Evolutionary conservation across 2,329 filamentous ascomycete species (phyloP), one percentile per base, ranked within the genome.

Genomic region (Ceratocystiopsis brevicomis): DNA sequence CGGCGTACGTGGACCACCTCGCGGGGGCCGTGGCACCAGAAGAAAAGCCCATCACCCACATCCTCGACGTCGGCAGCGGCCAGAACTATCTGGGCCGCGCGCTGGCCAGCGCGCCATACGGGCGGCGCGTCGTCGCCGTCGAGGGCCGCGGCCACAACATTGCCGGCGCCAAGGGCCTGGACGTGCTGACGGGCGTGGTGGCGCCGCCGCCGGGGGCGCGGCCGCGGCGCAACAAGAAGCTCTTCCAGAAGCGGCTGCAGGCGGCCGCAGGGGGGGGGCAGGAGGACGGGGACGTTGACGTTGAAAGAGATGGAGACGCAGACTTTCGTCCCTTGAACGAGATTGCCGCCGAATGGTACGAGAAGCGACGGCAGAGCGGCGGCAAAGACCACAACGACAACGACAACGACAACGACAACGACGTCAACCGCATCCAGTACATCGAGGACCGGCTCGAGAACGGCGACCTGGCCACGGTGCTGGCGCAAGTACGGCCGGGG

Each of bases 81-180:
- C 88, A 96, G 58, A 96, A 95, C 56, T 98, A 98, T 55, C 75
- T 98, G 4, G 88, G 90, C 1, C 73, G 90, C 39, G 81, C 84
- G 1, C 66, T 98, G 45, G 88, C 88, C 14, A 85, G 80, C 48
- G 69, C 78, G 43, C 86, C 87, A 1, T 94, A 93, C 61, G 83
- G 87, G 54, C 77, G 78, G 53, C 76, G 86, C 50, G 81, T 96
- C 38, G 76, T 96, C 44, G 90, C 88, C 1, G 85, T 98, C 33
- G 90, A 98, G 60, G 82, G 85, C 46, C 77, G 78, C 49, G 78
- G 83, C 53, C 76, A 81, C 52, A 95, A 95, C 54, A 92, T 96
- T 47, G 73, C 73, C 18, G 85, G 85, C 10, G 88, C 90, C 5
- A 83, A 77, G 57, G 73, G 72, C 15, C 83, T 92, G 56, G 90